phyloP scores from a whole-genome alignment of 177 flowering plant genomes.

The Telopea speciosissima region DNA sequence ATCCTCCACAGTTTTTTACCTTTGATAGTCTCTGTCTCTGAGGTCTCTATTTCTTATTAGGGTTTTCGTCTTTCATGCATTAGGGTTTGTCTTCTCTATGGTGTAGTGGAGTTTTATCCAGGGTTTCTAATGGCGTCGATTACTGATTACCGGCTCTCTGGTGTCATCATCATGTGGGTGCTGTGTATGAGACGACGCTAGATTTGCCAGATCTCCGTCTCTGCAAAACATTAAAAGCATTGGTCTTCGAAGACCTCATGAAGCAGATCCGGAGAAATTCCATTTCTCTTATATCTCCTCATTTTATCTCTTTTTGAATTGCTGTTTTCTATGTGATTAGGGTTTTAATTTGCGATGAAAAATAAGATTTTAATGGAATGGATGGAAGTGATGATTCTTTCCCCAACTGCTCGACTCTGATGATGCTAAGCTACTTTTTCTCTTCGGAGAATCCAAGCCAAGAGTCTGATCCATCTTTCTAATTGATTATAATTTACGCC shows the following conservation, averaged over 20 bases:
- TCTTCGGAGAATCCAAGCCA: no score
- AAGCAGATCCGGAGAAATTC: slow-evolving; percentile 14
- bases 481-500: no score
- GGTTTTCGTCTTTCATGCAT: no score
- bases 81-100: neutral
- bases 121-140: slow-evolving; percentile 10
- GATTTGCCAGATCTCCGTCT: slow-evolving; percentile 7
- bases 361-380: neutral
- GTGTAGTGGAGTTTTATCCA: neutral
- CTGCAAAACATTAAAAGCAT: neutral
- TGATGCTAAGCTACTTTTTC: slow-evolving; percentile 8
- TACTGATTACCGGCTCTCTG: slow-evolving; percentile 20
- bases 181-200: slow-evolving; percentile 26
- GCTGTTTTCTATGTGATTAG: neutral
- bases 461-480: no score
- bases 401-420: slow-evolving; percentile 25
- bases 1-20: no score
- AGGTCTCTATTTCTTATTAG: no score
- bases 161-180: slow-evolving; percentile 6
- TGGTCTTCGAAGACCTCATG: neutral
- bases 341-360: neutral
- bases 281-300: neutral
- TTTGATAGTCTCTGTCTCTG: no score
- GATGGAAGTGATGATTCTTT: slow-evolving; percentile 21
- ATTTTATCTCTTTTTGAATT: neutral